These are phyloP conservation scores for Colletotrichum sp. DNA, from an alignment of 2,329 filamentous ascomycete species.

Conservation along the genomic window DNA sequence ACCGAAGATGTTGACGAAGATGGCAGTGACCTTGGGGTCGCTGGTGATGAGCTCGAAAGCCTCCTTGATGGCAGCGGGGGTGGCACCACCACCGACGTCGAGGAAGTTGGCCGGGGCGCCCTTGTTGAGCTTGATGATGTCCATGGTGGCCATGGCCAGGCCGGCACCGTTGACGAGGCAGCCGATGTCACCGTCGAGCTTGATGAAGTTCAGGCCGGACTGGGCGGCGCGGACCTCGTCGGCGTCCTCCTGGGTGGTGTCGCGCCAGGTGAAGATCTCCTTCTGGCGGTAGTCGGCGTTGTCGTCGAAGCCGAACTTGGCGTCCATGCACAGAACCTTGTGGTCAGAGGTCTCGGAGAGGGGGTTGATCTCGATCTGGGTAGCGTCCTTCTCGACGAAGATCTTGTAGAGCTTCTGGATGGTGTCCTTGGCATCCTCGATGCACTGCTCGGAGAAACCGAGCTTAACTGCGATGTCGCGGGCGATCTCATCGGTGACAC, in stretches of 20 bases:
- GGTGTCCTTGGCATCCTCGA: conserved; percentile 92
- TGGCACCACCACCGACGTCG: conserved; percentile 97
- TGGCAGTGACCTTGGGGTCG: conserved; percentile 96
- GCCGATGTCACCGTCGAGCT: conserved; percentile 98
- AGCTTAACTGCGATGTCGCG: conserved; percentile 88
- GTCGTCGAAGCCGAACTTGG: conserved; percentile 98
- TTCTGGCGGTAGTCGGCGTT: conserved; percentile 98
- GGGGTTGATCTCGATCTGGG: conserved; percentile 99
- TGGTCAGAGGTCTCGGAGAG: conserved; percentile 98
- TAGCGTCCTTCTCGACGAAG: conserved; percentile 98
- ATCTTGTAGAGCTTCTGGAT: conserved; percentile 99
- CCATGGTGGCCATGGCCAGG: conserved; percentile 99
- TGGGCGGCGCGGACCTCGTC: conserved; percentile 95
- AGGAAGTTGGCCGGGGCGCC: conserved; percentile 97
- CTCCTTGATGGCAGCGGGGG: conserved; percentile 93
- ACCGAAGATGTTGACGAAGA: conserved; percentile 99
- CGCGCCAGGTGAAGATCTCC: conserved; percentile 93
- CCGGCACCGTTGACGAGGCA: conserved; percentile 99
- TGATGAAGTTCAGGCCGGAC: conserved; percentile 99
- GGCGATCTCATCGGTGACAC: conserved; percentile 95
- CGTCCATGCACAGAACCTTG: conserved; percentile 98
- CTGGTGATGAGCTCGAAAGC: conserved; percentile 99
- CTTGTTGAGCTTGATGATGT: conserved; percentile 99
- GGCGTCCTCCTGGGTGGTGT: conserved; percentile 92
- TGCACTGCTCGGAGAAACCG: conserved; percentile 97